Evolutionary conservation across 163 green algal genomes (phyloP).

Genomic region (Volvox carteri): DNA sequence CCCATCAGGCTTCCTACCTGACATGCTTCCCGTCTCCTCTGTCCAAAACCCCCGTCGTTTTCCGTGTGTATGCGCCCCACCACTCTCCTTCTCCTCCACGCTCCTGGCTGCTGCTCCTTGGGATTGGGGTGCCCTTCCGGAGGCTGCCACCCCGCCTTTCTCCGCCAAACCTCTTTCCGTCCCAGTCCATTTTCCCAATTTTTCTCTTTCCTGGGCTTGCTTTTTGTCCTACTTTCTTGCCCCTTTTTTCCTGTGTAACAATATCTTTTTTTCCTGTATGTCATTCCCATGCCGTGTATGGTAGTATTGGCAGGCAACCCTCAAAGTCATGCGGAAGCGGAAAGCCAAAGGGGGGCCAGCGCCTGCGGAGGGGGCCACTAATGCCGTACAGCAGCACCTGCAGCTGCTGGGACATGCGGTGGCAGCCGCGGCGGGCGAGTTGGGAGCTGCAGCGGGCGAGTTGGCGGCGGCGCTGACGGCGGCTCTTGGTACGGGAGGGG

Average conservation of each 20-base stretch:
- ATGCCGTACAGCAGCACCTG: too few relatives aligned
- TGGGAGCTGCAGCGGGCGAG: neutral
- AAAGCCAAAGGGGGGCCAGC: neutral
- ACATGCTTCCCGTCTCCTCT: too few relatives aligned
- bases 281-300: neutral
- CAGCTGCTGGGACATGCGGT: neutral
- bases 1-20: too few relatives aligned
- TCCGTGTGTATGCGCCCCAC: too few relatives aligned
- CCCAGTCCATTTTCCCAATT: too few relatives aligned
- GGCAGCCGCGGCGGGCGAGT: neutral
- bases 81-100: too few relatives aligned
- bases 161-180: neutral
- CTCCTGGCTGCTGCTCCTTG: too few relatives aligned
- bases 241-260: neutral
- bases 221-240: too few relatives aligned
- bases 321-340: conserved; percentile 8
- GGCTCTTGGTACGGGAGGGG: neutral
- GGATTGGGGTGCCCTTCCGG: neutral
- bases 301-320: conserved; percentile 1
- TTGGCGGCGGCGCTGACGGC: conserved; percentile 9
- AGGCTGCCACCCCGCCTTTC: neutral
- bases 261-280: too few relatives aligned
- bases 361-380: neutral
- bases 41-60: too few relatives aligned
- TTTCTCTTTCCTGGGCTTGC: too few relatives aligned